phyloP scores from a whole-genome alignment of 768 basidiomycete genomes.

The Lentinula raphanica region DNA sequence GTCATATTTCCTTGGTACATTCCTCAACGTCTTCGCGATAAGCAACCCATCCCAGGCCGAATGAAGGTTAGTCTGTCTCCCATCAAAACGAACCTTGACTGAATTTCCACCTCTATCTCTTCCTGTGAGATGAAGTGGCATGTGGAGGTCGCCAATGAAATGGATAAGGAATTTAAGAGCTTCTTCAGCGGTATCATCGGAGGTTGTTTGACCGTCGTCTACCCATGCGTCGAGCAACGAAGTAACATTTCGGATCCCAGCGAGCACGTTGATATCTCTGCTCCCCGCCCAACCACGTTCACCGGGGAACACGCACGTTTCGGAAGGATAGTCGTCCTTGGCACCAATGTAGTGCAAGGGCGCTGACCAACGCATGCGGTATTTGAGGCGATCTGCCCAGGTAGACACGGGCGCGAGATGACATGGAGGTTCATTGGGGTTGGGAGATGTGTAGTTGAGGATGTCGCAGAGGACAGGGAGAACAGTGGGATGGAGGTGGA shows the following conservation, averaged over 20 bases:
- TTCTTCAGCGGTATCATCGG: slow-evolving; percentile 50
- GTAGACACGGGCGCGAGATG: slow-evolving; percentile 79
- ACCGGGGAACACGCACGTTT: slow-evolving; percentile 76
- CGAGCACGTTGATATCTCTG: slow-evolving; percentile 61
- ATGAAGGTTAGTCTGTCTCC: slow-evolving; percentile 72
- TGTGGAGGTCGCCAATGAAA: slow-evolving; percentile 90
- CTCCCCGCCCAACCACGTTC: slow-evolving; percentile 64
- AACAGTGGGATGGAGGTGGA: slow-evolving; percentile 75
- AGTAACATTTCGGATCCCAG: slow-evolving; percentile 75
- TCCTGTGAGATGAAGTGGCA: slow-evolving; percentile 88
- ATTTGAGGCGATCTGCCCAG: slow-evolving; percentile 80
- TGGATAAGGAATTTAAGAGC: slow-evolving; percentile 92
- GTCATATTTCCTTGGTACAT: slow-evolving; percentile 71
- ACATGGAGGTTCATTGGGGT: slow-evolving; percentile 45
- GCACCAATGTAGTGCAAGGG: slow-evolving; percentile 74
- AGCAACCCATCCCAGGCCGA: slow-evolving; percentile 83
- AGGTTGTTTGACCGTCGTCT: slow-evolving; percentile 18
- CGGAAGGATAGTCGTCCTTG: slow-evolving; percentile 69
- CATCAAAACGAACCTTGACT: slow-evolving; percentile 68
- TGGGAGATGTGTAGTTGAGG: slow-evolving; percentile 44
- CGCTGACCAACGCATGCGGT: slow-evolving; percentile 65
- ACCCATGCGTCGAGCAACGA: slow-evolving; percentile 50
- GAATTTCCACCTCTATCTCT: slow-evolving; percentile 86
- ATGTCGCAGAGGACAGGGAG: slow-evolving; percentile 65
- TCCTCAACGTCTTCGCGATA: slow-evolving; percentile 77